Percentiles rank a stretch among this genome's conserved stretches.
These are phyloP conservation scores for Eutrema yunnanense DNA, from an alignment of 345 rosid genomes.

Conservation along the genomic window DNA sequence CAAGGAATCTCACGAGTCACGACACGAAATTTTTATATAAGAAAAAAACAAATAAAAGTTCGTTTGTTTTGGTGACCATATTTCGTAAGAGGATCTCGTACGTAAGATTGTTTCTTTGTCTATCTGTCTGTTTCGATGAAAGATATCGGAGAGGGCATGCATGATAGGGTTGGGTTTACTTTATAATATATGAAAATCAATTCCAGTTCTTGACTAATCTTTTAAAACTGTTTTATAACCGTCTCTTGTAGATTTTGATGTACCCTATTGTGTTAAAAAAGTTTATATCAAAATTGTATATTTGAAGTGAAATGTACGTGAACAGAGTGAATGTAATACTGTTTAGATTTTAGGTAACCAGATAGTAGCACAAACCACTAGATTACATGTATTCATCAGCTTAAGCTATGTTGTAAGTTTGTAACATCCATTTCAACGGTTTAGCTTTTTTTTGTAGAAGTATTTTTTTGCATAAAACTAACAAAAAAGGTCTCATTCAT, in stretches of 20 bases:
- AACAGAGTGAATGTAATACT: background rate
- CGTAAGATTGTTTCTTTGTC: conserved; percentile 25
- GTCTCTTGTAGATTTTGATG: background rate
- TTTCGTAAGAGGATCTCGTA: conserved; percentile 13
- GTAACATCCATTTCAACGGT: background rate
- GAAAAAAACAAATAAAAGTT: background rate
- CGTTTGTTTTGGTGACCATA: conserved; percentile 17
- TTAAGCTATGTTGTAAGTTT: background rate
- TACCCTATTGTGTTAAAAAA: background rate
- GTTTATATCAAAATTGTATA: background rate
- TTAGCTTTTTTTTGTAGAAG: background rate
- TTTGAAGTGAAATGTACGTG: background rate
- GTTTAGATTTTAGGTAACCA: background rate
- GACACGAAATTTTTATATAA: background rate
- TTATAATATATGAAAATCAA: background rate
- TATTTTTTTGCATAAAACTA: background rate
- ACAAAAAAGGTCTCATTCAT: background rate
- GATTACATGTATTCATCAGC: too few species aligned
- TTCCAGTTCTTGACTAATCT: background rate
- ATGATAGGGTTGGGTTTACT: background rate
- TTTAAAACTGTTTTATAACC: background rate
- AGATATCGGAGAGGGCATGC: background rate
- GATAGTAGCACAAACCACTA: too few species aligned
- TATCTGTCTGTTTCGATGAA: conserved; percentile 5
- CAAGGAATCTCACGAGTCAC: conserved; percentile 10